Conservation (phyloP, 2,329 filamentous ascomycete species). For the Aureobasidium sp. region DNA sequence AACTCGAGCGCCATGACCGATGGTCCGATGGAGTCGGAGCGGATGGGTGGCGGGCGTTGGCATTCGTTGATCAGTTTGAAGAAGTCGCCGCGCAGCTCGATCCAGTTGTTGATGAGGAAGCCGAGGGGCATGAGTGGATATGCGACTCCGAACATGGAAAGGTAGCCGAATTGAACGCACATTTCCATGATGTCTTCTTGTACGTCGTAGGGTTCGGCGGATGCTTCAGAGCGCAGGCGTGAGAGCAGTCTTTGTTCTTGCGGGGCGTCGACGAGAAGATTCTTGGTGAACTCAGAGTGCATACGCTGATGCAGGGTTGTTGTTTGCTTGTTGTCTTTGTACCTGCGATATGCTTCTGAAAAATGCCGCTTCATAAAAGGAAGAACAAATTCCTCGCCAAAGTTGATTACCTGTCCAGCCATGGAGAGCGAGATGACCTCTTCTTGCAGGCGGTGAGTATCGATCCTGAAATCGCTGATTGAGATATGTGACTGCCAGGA, state of each 20-base stretch:
- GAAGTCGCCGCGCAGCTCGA: constrained; percentile 5
- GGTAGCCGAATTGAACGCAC: background rate
- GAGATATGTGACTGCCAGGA: background rate
- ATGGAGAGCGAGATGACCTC: constrained; percentile 6
- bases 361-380: background rate
- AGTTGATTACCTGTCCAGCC: background rate
- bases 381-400: background rate
- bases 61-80: constrained; percentile 7
- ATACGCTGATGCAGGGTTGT: background rate
- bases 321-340: background rate
- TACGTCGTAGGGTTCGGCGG: background rate
- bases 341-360: background rate
- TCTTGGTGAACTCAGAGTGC: constrained; percentile 1
- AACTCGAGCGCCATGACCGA: background rate
- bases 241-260: background rate
- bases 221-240: background rate
- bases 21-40: background rate
- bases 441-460: constrained; percentile 2
- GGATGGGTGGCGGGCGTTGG: constrained; percentile 1
- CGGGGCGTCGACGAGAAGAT: background rate
- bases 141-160: background rate
- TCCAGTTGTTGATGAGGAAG: constrained; percentile 6
- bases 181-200: constrained; percentile 5
- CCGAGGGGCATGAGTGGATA: constrained; percentile 9
- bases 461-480: background rate